Conservation (phyloP, 495 filamentous ascomycete species). For the Xylaria acuta region DNA sequence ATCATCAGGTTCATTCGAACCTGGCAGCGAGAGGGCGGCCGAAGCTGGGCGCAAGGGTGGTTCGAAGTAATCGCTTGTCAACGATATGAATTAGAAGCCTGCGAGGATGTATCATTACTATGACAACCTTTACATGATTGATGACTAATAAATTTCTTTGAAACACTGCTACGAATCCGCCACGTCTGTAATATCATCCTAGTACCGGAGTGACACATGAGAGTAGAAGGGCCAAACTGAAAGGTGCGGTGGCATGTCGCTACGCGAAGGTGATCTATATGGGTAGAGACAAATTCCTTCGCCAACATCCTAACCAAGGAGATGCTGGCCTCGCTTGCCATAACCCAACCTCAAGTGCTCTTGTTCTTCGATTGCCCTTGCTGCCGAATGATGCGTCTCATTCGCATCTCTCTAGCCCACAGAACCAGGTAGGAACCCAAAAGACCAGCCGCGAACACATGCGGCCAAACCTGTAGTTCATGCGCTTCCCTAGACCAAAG, state of each 20-base stretch:
- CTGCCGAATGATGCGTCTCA: background rate
- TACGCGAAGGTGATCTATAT: background rate
- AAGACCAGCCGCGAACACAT: background rate
- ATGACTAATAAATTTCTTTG: background rate
- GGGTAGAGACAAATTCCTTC: background rate
- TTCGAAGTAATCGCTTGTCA: slow-evolving; percentile 5
- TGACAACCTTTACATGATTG: background rate
- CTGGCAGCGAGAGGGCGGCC: slow-evolving; percentile 50
- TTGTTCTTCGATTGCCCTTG: background rate
- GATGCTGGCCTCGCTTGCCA: background rate
- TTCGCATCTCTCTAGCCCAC: background rate
- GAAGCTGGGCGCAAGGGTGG: slow-evolving; percentile 58
- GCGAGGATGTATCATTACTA: background rate
- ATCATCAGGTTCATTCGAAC: slow-evolving; percentile 55
- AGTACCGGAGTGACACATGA: background rate
- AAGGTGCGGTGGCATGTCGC: background rate
- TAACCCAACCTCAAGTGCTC: background rate
- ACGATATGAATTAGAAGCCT: background rate
- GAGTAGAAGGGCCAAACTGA: background rate
- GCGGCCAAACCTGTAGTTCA: background rate
- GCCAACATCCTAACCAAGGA: no score
- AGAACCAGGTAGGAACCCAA: background rate
- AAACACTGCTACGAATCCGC: no score
- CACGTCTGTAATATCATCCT: background rate
- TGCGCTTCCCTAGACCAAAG: background rate